phyloP scores from a whole-genome alignment of 225 moss, liverwort and hornwort genomes.

The Pseudisothecium myosuroides region DNA sequence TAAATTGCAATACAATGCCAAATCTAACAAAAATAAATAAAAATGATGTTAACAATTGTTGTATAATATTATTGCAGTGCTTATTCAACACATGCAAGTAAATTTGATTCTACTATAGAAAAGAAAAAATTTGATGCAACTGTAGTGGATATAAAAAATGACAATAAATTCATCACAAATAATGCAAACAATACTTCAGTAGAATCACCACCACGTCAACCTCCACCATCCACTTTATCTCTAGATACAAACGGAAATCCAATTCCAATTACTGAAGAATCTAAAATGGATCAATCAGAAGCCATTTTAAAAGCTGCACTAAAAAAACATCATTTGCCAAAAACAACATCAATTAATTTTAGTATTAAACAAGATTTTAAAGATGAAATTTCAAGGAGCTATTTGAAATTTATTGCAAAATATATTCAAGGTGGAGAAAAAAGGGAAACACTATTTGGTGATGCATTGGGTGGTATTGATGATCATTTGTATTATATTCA shows the following conservation, averaged over 20 bases:
- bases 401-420: slow-evolving; percentile 4
- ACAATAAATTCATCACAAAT: background rate
- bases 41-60: background rate
- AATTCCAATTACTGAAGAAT: background rate
- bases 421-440: background rate
- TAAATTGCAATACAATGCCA: background rate
- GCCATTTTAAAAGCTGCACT: background rate
- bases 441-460: background rate
- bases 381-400: slow-evolving; percentile 10
- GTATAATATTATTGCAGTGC: background rate
- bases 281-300: background rate
- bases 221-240: too few relatives aligned
- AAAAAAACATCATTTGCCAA: background rate
- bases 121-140: background rate
- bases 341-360: background rate
- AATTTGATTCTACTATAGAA: background rate
- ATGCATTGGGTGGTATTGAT: background rate
- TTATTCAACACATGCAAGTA: background rate
- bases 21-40: too few relatives aligned
- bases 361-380: background rate
- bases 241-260: background rate
- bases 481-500: slow-evolving; percentile 10
- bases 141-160: background rate
- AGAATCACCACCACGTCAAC: background rate
- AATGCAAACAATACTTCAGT: background rate